Base-by-base conservation (phyloP, 2,329 filamentous ascomycete genomes). In the Alternaria infectoria region DNA sequence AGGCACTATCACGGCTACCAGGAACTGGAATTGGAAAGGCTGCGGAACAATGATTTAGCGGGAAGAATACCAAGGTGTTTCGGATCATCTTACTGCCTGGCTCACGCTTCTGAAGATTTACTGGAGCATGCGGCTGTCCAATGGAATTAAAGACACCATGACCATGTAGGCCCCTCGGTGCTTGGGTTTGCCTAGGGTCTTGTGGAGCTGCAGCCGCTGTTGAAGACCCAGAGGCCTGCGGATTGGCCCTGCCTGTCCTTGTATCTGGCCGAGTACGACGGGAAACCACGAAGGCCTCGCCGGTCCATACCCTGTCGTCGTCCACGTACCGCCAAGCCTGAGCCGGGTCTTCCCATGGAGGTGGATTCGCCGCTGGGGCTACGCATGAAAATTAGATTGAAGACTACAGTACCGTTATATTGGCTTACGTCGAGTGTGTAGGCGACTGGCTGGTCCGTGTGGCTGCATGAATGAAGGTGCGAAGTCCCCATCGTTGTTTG, bases 401-500 rank as follows among this genome's bases (percentile, higher is more conserved):
- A 40, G 46, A 13, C 26, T 57, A 21, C 28, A 21, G 17, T 26
- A 11, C 7, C 13, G 26, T 8, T 15, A 10, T n/a, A 8, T 6
- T 28, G 12, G 45, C 32, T 57, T 52, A 61, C 59, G n/a, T 36
- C n/a, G 59, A 46, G 21, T 23, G 40, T 36, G 13, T 17, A 56
- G 46, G 12, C 32, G 17, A 21, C 19, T 40, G 9, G 19, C 44
- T 13, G 46, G 15, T 23, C 54, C 32, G n/a, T 9, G 23, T 19
- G 59, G 46, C 32, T 45, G 26, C 54, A 61, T 52, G 26, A 57
- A 52, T 10, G 54, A 57, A 45, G 54, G 57, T 5, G 54, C 54
- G 4, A 45, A 61, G 46, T 61, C 54, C 21, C 54, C 54, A 12
- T 57, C 26, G 21, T 61, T 61, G 25, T 57, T 36, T 9, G 59